Percentiles rank a stretch among this genome's conserved stretches.
phyloP scores from a whole-genome alignment of 2,329 filamentous ascomycete genomes.

The Colletotrichum cuscutae region DNA sequence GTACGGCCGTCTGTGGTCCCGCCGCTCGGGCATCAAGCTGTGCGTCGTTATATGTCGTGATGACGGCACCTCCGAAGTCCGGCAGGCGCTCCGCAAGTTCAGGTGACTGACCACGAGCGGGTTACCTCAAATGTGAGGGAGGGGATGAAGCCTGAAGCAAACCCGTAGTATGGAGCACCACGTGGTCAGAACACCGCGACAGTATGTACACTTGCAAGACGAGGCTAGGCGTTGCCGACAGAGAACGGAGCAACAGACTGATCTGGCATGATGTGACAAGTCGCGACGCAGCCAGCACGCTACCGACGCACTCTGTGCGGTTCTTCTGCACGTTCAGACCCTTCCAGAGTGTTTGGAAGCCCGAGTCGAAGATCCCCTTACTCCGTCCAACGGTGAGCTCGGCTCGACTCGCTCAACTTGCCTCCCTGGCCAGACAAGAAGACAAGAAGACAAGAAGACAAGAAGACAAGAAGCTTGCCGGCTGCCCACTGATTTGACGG shows the following conservation, averaged over 20 bases:
- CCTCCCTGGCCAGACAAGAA: background rate
- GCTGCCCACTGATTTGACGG: slow-evolving; percentile 15
- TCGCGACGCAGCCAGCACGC: slow-evolving; percentile 1
- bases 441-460: no score
- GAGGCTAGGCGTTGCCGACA: slow-evolving; percentile 9
- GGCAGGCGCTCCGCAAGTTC: background rate
- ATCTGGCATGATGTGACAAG: slow-evolving; percentile 26
- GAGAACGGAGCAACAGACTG: slow-evolving; percentile 18
- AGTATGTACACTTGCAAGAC: slow-evolving; percentile 6
- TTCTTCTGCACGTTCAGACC: slow-evolving; percentile 9
- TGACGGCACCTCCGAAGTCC: slow-evolving; percentile 14
- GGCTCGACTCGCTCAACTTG: background rate
- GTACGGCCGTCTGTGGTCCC: background rate
- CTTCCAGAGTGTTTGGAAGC: slow-evolving; percentile 10
- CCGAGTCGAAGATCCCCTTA: background rate
- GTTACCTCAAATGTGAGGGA: background rate
- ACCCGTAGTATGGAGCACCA: background rate
- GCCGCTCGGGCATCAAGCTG: slow-evolving; percentile 2
- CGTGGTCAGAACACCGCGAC: background rate
- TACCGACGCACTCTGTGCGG: background rate
- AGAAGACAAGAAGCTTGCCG: background rate
- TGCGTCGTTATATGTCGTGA: background rate
- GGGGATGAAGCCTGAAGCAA: slow-evolving; percentile 17
- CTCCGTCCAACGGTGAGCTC: background rate
- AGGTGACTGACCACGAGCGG: background rate